These are phyloP conservation scores for Phlyctochytrium arcticum DNA, from an alignment of 192 early-diverging fungal species.

Conservation along the genomic window DNA sequence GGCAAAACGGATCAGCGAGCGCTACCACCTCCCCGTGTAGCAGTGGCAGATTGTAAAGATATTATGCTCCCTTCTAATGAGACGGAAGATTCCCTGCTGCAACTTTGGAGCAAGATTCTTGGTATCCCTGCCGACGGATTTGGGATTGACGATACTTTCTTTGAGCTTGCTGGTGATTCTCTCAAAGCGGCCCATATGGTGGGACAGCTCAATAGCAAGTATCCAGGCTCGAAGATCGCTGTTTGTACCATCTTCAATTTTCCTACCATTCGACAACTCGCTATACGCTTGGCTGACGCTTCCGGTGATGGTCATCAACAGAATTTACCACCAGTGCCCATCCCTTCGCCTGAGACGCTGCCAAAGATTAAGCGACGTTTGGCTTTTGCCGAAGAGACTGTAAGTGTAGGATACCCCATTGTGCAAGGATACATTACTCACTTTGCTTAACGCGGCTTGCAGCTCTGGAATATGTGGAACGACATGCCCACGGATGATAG, in stretches of 20 bases:
- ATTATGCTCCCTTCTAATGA: background rate
- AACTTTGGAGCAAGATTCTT: constrained; percentile 1
- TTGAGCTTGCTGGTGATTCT: constrained; percentile 40
- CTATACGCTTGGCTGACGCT: too few relatives aligned
- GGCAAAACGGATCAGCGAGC: background rate
- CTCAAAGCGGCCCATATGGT: constrained; percentile 13
- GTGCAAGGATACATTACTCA: too few relatives aligned
- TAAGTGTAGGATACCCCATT: too few relatives aligned
- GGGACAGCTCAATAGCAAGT: background rate
- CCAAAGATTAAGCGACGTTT: too few relatives aligned
- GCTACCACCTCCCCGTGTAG: background rate
- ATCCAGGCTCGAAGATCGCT: background rate
- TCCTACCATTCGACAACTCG: background rate
- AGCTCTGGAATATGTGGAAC: too few relatives aligned
- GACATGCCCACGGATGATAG: too few relatives aligned
- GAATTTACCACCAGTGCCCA: too few relatives aligned
- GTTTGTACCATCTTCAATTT: background rate
- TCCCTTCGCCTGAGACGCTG: too few relatives aligned
- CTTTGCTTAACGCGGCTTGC: too few relatives aligned
- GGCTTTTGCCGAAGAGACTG: too few relatives aligned
- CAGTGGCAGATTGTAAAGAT: background rate
- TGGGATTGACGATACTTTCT: constrained; percentile 26
- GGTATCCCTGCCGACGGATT: constrained; percentile 7
- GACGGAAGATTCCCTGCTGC: too few relatives aligned
- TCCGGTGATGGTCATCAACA: too few relatives aligned